Base-by-base conservation (phyloP, 192 early-diverging fungal genomes). In the Mortierella claussenii region DNA sequence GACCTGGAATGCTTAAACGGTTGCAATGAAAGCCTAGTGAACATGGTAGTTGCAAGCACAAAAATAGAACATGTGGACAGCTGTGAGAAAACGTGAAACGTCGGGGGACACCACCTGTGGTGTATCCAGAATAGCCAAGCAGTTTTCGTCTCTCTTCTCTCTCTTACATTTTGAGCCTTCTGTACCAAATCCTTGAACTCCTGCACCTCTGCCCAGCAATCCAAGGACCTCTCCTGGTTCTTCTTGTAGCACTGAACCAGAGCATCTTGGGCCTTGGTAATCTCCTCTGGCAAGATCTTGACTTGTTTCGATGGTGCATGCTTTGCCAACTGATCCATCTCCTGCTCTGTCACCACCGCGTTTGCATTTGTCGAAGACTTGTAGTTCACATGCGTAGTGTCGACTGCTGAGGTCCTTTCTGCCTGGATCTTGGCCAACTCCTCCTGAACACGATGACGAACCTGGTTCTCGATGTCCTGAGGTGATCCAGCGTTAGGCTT, bases 121-220 rank as follows among this genome's bases (percentile, higher is more conserved):
- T n/a, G n/a, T n/a, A n/a, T n/a, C n/a, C n/a, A n/a, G n/a, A n/a
- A n/a, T n/a, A n/a, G n/a, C n/a, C n/a, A n/a, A n/a, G n/a, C n/a
- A n/a, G n/a, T n/a, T n/a, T n/a, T n/a, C n/a, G n/a, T n/a, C n/a
- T n/a, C n/a, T n/a, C n/a, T n/a, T n/a, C n/a, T n/a, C n/a, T n/a
- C 26, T 44, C 24, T 65, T 67, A 76, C 73, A 42, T 76, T 76
- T 43, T 76, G 73, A 24, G 73, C 73, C 65, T 76, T 76, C 37
- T 76, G 73, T 13, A 76, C 73, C 21, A 76, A 43, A 5, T 60
- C 65, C 57, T 89, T 89, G 51, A 89, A 73, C 55, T 83, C 83
- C 65, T 86, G 83, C 23, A 89, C 85, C 74, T 89, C 88, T 23
- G 75, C 80, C 88, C 88, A 89, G 78, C 86, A 89, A 63, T 89